Percentiles rank a stretch among this genome's conserved stretches.
Conservation (phyloP, 768 basidiomycete species). For the Clitopilus passeckerianus region DNA sequence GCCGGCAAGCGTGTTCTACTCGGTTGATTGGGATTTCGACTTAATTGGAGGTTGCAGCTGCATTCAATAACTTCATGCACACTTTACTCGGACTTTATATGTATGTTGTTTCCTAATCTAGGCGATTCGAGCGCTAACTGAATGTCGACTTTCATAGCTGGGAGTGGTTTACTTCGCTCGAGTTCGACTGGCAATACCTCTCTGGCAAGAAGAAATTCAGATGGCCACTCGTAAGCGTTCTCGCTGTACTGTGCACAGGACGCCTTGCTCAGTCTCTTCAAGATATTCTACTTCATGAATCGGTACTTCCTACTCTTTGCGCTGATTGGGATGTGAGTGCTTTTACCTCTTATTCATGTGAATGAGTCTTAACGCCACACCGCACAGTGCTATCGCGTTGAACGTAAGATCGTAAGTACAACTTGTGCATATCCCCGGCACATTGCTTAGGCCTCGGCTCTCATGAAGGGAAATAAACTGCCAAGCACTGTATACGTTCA, state of each 20-base stretch:
- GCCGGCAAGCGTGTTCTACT: constrained; percentile 27
- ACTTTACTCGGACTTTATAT: constrained; percentile 55
- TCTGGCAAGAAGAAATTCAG: constrained; percentile 50
- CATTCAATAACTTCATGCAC: constrained; percentile 56
- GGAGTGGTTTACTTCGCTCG: constrained; percentile 60
- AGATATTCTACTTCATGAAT: constrained; percentile 69
- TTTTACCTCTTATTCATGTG: neutral
- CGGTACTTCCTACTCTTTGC: constrained; percentile 64
- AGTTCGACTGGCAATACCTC: constrained; percentile 63
- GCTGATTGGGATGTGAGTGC: constrained; percentile 62
- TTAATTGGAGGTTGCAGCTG: constrained; percentile 19
- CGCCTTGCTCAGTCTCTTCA: constrained; percentile 1
- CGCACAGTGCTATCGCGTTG: constrained; percentile 45
- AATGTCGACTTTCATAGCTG: constrained; percentile 33
- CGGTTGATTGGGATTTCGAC: neutral
- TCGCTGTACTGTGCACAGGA: neutral
- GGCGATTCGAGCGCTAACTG: constrained; percentile 6
- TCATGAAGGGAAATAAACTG: constrained; percentile 48
- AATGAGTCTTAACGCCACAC: constrained; percentile 3
- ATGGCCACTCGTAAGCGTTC: constrained; percentile 57
- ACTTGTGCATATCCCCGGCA: neutral
- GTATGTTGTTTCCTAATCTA: constrained; percentile 24
- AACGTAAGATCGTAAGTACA: constrained; percentile 46
- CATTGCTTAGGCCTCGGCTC: constrained; percentile 1
- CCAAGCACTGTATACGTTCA: constrained; percentile 66